These are phyloP conservation scores for Xylariaceae sp. DNA, from an alignment of 2,329 filamentous ascomycete genomes.

Conservation along the genomic window DNA sequence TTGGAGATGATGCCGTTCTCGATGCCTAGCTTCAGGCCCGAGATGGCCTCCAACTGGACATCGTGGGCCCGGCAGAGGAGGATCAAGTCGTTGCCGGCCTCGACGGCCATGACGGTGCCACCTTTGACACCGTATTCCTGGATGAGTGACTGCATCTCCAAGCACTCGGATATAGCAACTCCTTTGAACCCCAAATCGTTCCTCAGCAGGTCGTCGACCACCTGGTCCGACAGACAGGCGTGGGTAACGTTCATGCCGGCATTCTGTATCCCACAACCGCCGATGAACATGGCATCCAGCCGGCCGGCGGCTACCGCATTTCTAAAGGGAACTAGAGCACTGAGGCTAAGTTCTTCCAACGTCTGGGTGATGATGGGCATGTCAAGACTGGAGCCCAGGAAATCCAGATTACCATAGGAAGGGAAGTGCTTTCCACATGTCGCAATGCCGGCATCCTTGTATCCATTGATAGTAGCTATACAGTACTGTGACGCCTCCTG, in stretches of 20 bases:
- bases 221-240: constrained; percentile 86
- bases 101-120: constrained; percentile 94
- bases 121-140: constrained; percentile 96
- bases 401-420: constrained; percentile 91
- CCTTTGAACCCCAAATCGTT: constrained; percentile 85
- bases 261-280: constrained; percentile 87
- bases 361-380: constrained; percentile 96
- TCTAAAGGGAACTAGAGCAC: constrained; percentile 83
- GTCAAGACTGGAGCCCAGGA: constrained; percentile 82
- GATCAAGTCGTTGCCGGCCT: constrained; percentile 89
- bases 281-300: constrained; percentile 91
- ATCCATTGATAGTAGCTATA: constrained; percentile 85
- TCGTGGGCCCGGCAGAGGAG: constrained; percentile 83
- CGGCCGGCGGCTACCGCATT: constrained; percentile 78
- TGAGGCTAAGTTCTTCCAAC: constrained; percentile 85
- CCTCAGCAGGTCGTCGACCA: constrained; percentile 84
- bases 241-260: constrained; percentile 92
- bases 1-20: constrained; percentile 86
- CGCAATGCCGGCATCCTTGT: constrained; percentile 81
- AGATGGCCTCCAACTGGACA: constrained; percentile 86
- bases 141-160: constrained; percentile 94
- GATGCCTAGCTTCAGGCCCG: constrained; percentile 79
- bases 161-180: constrained; percentile 88
- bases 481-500: constrained; percentile 92
- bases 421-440: constrained; percentile 96